phyloP scores from a whole-genome alignment of 345 rosid genomes.

The Syzygium jambos region DNA sequence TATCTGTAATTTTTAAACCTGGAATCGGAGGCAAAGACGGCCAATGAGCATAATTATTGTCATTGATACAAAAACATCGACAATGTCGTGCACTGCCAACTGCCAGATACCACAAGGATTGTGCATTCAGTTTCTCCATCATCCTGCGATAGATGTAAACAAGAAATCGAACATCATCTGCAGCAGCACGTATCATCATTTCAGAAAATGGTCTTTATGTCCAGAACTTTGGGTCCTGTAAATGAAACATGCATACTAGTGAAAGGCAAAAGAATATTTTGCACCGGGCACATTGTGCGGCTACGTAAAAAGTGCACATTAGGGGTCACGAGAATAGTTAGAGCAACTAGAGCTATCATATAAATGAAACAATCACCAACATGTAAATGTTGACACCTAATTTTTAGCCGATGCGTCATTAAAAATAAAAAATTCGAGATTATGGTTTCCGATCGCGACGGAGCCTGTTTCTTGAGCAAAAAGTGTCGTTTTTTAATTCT shows the following conservation, averaged over 20 bases:
- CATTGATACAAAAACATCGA: slow-evolving; percentile 78
- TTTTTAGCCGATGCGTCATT: too few relatives aligned
- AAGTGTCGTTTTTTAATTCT: too few relatives aligned
- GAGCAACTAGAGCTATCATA: not conserved
- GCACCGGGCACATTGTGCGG: rapidly evolving
- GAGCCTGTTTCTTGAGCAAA: too few relatives aligned
- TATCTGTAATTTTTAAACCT: slow-evolving; percentile 31
- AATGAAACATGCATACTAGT: not conserved
- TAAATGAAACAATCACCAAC: not conserved
- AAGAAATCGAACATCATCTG: slow-evolving; percentile 96
- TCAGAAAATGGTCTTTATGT: slow-evolving; percentile 69
- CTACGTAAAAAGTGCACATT: not conserved
- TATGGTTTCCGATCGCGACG: too few relatives aligned
- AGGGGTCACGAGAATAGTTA: not conserved
- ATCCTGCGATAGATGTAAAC: slow-evolving; percentile 64
- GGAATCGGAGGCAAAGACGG: slow-evolving; percentile 63
- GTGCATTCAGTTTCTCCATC: slow-evolving; percentile 66
- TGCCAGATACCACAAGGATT: slow-evolving; percentile 69
- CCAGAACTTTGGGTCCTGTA: slow-evolving; percentile 91
- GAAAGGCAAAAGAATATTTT: not conserved
- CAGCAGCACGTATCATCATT: slow-evolving; percentile 87
- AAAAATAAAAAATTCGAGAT: too few relatives aligned
- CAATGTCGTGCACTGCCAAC: slow-evolving; percentile 78
- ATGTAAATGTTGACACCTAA: too few relatives aligned
- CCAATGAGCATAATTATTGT: slow-evolving; percentile 71